Evolutionary conservation across 495 filamentous ascomycete genomes (phyloP).

Genomic region (Penicillium lagena): DNA sequence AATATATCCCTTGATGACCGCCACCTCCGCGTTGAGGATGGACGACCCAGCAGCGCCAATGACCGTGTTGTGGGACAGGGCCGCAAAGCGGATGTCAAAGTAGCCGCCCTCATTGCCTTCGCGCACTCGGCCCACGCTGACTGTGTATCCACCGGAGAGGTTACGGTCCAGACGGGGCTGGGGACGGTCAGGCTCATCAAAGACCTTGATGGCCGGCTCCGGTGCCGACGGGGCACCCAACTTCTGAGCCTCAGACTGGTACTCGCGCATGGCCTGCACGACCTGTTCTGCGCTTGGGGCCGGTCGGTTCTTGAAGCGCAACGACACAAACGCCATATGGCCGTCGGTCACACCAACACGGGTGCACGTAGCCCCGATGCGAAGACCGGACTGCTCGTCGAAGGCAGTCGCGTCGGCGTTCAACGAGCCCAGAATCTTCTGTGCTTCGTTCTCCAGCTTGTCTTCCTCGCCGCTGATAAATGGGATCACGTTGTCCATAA

Average conservation of each 20-base stretch:
- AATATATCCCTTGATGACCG: slow-evolving; percentile 80
- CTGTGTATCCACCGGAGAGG: slow-evolving; percentile 67
- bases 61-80: slow-evolving; percentile 82
- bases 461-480: slow-evolving; percentile 86
- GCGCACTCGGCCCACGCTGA: slow-evolving; percentile 72
- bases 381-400: slow-evolving; percentile 53
- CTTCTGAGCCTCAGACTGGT: slow-evolving; percentile 67
- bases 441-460: slow-evolving; percentile 78
- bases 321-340: slow-evolving; percentile 75
- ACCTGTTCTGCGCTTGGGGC: slow-evolving; percentile 59
- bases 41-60: slow-evolving; percentile 93
- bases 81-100: slow-evolving; percentile 78
- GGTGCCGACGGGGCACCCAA: slow-evolving; percentile 76
- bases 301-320: slow-evolving; percentile 57
- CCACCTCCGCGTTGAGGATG: slow-evolving; percentile 90
- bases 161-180: slow-evolving; percentile 82
- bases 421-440: slow-evolving; percentile 73
- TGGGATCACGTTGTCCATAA: slow-evolving; percentile 79
- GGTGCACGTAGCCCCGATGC: slow-evolving; percentile 74
- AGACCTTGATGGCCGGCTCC: slow-evolving; percentile 62
- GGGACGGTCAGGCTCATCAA: slow-evolving; percentile 73
- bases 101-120: slow-evolving; percentile 65
- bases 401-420: slow-evolving; percentile 61
- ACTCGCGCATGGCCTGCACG: slow-evolving; percentile 60
- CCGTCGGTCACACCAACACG: slow-evolving; percentile 80